Evolutionary conservation across 495 filamentous ascomycete species (phyloP).

Genomic region (Hypoxylon rickii): DNA sequence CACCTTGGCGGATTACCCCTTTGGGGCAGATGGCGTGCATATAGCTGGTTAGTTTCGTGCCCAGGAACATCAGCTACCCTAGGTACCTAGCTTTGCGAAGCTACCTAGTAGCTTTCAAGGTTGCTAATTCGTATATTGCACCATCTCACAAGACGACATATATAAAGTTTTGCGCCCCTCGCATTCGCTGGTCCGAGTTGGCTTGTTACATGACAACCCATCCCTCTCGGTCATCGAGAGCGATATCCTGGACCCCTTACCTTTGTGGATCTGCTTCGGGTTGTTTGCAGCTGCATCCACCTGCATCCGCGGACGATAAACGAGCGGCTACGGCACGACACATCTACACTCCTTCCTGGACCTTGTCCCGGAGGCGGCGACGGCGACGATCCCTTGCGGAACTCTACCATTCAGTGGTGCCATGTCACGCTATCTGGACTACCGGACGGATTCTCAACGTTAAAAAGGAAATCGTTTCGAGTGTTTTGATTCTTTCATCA

Average conservation of each 20-base stretch:
- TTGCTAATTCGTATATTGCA: conserved; percentile 9
- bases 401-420: conserved; percentile 33
- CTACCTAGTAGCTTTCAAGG: background rate
- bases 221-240: conserved; percentile 18
- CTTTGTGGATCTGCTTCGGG: conserved; percentile 30
- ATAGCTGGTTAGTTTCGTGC: conserved; percentile 18
- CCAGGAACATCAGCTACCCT: conserved; percentile 19
- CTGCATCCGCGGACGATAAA: conserved; percentile 35
- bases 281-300: conserved; percentile 35
- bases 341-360: conserved; percentile 7
- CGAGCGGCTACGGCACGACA: conserved; percentile 25
- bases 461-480: conserved; percentile 10
- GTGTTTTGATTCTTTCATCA: conserved; percentile 11
- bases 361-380: conserved; percentile 21
- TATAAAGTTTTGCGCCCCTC: conserved; percentile 20
- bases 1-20: conserved; percentile 30
- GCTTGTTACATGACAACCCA: conserved; percentile 11
- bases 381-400: conserved; percentile 33
- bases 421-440: conserved; percentile 36
- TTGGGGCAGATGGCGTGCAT: conserved; percentile 28
- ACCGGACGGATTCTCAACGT: conserved; percentile 11
- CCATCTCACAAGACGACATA: conserved; percentile 22
- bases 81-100: conserved; percentile 15
- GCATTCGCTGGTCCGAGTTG: conserved; percentile 12
- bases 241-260: conserved; percentile 12